Evolutionary conservation across 2,329 filamentous ascomycete species (phyloP).

Genomic region (Aspergillus thermomutatus): DNA sequence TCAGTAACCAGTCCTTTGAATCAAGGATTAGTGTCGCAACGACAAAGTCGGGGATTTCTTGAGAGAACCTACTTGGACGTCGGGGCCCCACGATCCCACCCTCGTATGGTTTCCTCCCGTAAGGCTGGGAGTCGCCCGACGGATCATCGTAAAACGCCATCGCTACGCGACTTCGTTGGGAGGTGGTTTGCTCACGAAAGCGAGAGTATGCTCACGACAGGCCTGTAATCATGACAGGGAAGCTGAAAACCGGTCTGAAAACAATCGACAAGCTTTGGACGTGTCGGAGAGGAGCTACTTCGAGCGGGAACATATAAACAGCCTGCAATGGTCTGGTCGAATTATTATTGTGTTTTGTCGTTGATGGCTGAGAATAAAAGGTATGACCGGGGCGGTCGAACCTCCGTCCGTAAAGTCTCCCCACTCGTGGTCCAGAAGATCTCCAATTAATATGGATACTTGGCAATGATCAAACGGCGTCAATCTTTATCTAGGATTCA

Average conservation of each 20-base stretch:
- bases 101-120: conserved; percentile 33
- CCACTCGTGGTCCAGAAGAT: not conserved
- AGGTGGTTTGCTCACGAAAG: conserved; percentile 6
- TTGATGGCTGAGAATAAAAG: not conserved
- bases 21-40: conserved; percentile 13
- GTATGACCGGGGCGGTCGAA: not conserved
- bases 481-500: too few relatives aligned
- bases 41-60: not conserved
- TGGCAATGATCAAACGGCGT: too few relatives aligned
- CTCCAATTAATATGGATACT: too few relatives aligned
- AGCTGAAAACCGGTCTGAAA: not conserved
- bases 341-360: not conserved
- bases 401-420: not conserved
- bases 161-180: conserved; percentile 6
- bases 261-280: not conserved
- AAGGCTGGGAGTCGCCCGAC: conserved; percentile 31
- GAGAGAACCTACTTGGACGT: conserved; percentile 35
- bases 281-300: not conserved
- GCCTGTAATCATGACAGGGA: conserved; percentile 17
- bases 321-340: not conserved
- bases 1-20: conserved; percentile 79
- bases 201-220: conserved; percentile 11
- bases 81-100: conserved; percentile 36
- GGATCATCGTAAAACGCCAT: conserved; percentile 42
- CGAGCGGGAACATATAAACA: not conserved